Conservation (phyloP, 2,329 filamentous ascomycete species). For the Aphanocladium album region DNA sequence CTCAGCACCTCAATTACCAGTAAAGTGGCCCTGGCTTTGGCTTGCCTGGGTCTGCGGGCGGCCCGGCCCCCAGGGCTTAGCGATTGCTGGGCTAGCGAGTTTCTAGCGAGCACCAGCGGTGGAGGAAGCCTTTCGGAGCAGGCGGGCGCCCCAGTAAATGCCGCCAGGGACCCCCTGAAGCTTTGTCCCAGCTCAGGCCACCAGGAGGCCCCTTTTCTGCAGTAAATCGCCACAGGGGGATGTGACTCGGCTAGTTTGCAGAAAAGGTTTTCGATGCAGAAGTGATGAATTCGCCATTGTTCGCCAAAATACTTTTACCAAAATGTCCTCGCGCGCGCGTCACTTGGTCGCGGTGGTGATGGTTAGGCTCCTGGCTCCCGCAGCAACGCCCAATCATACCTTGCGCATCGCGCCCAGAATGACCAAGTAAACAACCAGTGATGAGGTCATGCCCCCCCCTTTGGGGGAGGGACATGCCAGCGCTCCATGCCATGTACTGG, state of each 20-base stretch:
- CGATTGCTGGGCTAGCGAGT: conserved; percentile 4
- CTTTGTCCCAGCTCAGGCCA: neutral
- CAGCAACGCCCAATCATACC: conserved; percentile 2
- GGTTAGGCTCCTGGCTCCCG: neutral
- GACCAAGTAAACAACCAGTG: conserved; percentile 2
- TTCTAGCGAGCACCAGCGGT: neutral
- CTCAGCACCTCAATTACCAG: too few species aligned
- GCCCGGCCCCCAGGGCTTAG: conserved; percentile 11
- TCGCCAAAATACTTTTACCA: neutral
- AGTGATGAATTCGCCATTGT: neutral
- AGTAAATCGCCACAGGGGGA: neutral
- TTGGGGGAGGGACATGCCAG: neutral
- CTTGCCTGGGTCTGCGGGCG: neutral
- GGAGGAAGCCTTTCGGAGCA: neutral
- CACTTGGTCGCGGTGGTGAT: neutral
- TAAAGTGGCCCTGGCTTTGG: neutral
- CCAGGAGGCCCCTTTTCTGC: conserved; percentile 3
- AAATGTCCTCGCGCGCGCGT: neutral
- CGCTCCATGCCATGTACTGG: too few species aligned
- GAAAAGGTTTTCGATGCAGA: neutral
- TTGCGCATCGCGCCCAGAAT: neutral
- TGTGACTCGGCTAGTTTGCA: neutral
- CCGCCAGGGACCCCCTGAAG: neutral
- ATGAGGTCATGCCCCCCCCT: conserved; percentile 9
- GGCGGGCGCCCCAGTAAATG: neutral